Conservation (phyloP, 768 basidiomycete species). For the Trichaptum fuscoviolaceum region DNA sequence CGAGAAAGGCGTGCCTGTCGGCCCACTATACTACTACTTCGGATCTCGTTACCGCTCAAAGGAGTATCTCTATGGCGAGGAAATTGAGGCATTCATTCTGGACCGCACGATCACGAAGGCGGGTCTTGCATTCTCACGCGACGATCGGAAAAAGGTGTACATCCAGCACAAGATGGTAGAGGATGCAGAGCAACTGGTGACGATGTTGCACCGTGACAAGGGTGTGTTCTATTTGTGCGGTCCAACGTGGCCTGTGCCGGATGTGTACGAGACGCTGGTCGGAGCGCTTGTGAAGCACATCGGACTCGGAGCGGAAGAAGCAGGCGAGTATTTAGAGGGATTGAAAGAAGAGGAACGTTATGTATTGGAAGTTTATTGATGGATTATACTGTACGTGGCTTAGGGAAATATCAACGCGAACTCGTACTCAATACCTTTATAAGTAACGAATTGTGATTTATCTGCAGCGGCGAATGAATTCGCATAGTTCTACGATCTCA, state of each 20-base stretch:
- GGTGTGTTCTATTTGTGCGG: slow-evolving; percentile 97
- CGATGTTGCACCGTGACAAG: slow-evolving; percentile 64
- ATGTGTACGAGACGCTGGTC: slow-evolving; percentile 91
- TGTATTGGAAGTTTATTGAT: slow-evolving; percentile 74
- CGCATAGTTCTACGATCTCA: no score
- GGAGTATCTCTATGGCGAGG: slow-evolving; percentile 96
- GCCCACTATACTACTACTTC: slow-evolving; percentile 97
- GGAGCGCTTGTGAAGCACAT: slow-evolving; percentile 72
- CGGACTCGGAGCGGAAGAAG: slow-evolving; percentile 54
- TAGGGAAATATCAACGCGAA: no score
- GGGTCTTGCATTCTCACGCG: slow-evolving; percentile 95
- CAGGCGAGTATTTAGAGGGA: slow-evolving; percentile 79
- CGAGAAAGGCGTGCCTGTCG: slow-evolving; percentile 71
- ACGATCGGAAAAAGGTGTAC: slow-evolving; percentile 89
- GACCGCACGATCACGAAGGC: slow-evolving; percentile 83
- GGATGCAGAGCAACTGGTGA: slow-evolving; percentile 71
- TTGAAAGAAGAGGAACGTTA: slow-evolving; percentile 97
- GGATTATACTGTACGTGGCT: background rate
- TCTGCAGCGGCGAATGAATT: no score
- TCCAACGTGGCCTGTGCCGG: slow-evolving; percentile 99
- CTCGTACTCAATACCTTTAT: no score
- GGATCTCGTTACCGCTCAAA: slow-evolving; percentile 93
- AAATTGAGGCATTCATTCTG: slow-evolving; percentile 89
- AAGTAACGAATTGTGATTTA: no score
- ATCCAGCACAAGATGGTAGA: slow-evolving; percentile 98